phyloP scores from a whole-genome alignment of 179 eudicot genomes.

The Corrigiola litoralis region DNA sequence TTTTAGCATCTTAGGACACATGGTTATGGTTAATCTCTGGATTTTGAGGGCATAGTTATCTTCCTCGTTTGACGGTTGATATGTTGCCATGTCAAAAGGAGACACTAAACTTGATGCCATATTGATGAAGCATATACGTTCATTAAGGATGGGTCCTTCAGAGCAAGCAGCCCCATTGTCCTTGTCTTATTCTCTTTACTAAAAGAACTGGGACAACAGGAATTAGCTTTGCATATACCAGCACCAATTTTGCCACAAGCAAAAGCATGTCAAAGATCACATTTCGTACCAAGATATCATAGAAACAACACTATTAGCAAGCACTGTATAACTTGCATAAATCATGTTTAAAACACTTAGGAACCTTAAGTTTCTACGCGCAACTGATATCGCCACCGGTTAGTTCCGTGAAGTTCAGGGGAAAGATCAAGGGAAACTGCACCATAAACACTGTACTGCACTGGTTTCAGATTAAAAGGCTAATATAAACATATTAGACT shows the following conservation, averaged over 20 bases:
- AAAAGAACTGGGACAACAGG: neutral
- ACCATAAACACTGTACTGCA: too few species aligned
- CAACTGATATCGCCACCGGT: neutral
- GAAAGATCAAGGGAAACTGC: neutral
- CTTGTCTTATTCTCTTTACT: neutral
- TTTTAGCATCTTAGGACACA: slow-evolving; percentile 1
- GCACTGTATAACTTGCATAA: neutral
- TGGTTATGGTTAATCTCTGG: slow-evolving; percentile 22
- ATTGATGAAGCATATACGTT: slow-evolving; percentile 1
- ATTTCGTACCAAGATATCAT: too few species aligned
- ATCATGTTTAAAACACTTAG: neutral
- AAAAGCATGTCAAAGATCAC: neutral
- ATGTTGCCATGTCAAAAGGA: neutral
- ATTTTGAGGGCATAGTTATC: slow-evolving; percentile 17
- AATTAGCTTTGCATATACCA: slow-evolving; percentile 2
- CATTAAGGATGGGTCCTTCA: neutral
- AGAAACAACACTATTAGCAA: neutral
- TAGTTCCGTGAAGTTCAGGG: neutral
- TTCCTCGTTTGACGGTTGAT: slow-evolving; percentile 7
- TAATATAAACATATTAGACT: too few species aligned
- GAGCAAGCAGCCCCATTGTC: neutral
- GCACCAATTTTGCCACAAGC: slow-evolving; percentile 8
- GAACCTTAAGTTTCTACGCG: neutral
- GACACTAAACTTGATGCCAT: neutral
- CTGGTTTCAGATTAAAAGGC: too few species aligned